Conservation (phyloP, 2,329 filamentous ascomycete species). For the Aspergillus caelatus region DNA sequence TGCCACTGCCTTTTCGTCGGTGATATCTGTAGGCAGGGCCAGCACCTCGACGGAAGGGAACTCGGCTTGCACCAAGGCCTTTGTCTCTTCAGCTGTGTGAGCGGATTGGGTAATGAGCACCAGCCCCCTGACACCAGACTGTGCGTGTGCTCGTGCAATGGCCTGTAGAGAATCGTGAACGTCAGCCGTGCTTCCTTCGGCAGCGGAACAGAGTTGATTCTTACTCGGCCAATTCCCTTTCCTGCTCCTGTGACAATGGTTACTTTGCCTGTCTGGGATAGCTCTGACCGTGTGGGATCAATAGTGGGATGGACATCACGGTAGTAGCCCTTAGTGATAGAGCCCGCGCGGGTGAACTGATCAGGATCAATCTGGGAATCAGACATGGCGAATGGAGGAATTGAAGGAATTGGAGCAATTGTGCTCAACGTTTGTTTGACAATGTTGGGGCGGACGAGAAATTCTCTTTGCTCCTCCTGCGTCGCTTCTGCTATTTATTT, state of each 20-base stretch:
- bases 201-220: background rate
- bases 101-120: background rate
- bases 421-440: background rate
- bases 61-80: background rate
- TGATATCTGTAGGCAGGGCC: background rate
- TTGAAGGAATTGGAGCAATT: background rate
- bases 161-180: background rate
- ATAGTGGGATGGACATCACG: conserved; percentile 2
- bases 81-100: background rate
- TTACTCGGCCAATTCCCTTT: background rate
- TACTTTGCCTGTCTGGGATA: background rate
- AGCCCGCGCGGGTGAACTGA: background rate
- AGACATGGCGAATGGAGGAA: background rate
- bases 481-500: background rate
- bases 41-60: background rate
- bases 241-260: background rate
- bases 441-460: background rate
- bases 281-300: background rate
- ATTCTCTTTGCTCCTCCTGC: background rate
- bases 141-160: background rate
- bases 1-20: background rate
- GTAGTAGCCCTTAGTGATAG: background rate
- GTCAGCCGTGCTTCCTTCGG: background rate
- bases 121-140: background rate
- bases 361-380: background rate